These are phyloP conservation scores for Gonapodya prolifera DNA, from an alignment of 192 early-diverging fungal species.

Conservation along the genomic window DNA sequence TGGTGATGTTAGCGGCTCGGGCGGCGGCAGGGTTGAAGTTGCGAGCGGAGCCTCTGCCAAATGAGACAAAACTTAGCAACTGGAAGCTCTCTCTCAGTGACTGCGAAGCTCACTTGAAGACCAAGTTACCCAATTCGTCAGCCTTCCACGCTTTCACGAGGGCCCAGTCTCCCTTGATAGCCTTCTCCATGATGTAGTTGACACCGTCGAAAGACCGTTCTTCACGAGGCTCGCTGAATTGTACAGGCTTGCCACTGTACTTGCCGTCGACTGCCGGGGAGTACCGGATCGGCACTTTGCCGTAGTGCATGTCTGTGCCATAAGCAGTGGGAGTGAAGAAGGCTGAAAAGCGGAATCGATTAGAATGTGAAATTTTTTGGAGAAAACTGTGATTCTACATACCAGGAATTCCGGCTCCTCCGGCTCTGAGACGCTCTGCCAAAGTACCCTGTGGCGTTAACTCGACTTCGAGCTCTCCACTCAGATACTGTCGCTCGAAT, in stretches of 20 bases:
- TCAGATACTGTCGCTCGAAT: conserved; percentile 65
- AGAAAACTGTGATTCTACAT: conserved; percentile 44
- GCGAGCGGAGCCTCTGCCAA: conserved; percentile 35
- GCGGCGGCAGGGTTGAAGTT: conserved; percentile 74
- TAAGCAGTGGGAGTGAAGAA: conserved; percentile 49
- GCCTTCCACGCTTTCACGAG: conserved; percentile 80
- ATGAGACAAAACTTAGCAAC: background rate
- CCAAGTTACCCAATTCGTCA: conserved; percentile 59
- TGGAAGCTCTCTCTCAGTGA: no score
- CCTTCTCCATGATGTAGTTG: conserved; percentile 66
- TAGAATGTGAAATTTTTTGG: no score
- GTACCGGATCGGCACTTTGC: conserved; percentile 66
- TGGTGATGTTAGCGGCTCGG: conserved; percentile 55
- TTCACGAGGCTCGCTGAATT: conserved; percentile 51
- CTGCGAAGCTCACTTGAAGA: conserved; percentile 37
- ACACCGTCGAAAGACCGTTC: conserved; percentile 47
- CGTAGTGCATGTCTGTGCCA: conserved; percentile 55
- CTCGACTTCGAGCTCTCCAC: conserved; percentile 69
- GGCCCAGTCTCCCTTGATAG: conserved; percentile 59
- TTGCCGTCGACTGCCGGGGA: conserved; percentile 26
- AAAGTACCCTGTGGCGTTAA: conserved; percentile 61
- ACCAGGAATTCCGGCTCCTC: conserved; percentile 64
- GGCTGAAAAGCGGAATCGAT: background rate
- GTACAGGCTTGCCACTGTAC: conserved; percentile 18
- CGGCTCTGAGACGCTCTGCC: conserved; percentile 62